A percentile compares a stretch with the other conserved stretches of the same genome.
Conservation (phyloP, 768 basidiomycete genomes). For the Suillus discolor region DNA sequence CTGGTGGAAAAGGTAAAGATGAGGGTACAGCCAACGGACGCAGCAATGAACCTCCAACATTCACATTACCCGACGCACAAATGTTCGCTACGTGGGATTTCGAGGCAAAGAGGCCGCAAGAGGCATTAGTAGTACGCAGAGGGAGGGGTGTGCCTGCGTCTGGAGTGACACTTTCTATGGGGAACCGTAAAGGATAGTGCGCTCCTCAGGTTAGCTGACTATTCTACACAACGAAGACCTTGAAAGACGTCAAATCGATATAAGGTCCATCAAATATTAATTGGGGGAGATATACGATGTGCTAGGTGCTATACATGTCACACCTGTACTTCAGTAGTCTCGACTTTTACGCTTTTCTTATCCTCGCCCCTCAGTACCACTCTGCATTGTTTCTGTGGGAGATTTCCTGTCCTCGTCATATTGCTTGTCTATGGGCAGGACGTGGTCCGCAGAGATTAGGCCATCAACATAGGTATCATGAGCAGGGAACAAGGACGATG, state of each 20-base stretch:
- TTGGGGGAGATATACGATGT: neutral
- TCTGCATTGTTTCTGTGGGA: neutral
- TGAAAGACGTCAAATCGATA: neutral
- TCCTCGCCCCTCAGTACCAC: conserved; percentile 7
- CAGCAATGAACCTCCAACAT: conserved; percentile 29
- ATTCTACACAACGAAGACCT: neutral
- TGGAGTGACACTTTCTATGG: conserved; percentile 20
- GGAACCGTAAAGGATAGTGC: neutral
- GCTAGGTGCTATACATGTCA: neutral
- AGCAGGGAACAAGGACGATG: conserved; percentile 29
- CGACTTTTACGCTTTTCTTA: neutral
- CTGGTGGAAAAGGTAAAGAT: conserved; percentile 27
- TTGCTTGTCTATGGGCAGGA: conserved; percentile 1
- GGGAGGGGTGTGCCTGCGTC: conserved; percentile 24
- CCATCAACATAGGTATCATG: conserved; percentile 28
- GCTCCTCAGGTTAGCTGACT: no score
- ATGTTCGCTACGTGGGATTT: conserved; percentile 55
- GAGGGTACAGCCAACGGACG: conserved; percentile 24
- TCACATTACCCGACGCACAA: conserved; percentile 47
- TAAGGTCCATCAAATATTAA: neutral
- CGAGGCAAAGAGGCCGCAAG: conserved; percentile 44
- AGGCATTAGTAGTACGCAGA: conserved; percentile 35
- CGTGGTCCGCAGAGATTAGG: conserved; percentile 26
- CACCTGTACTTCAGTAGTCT: neutral
- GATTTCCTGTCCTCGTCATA: neutral